Base-by-base conservation (phyloP, 2,329 filamentous ascomycete genomes). In the Fusarium clavum region DNA sequence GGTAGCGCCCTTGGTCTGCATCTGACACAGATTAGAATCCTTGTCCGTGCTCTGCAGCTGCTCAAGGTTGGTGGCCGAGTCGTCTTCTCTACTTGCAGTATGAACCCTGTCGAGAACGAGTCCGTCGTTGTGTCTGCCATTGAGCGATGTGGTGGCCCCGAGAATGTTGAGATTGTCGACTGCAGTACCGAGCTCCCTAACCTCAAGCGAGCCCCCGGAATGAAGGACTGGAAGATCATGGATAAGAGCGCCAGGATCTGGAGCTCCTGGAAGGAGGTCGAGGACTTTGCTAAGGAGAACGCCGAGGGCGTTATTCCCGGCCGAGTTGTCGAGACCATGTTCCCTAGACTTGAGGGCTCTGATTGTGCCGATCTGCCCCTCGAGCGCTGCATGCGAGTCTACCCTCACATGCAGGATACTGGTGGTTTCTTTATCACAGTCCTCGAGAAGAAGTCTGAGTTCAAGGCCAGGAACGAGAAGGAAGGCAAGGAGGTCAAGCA, bases 31-130 rank as follows among this genome's bases (percentile, higher is more conserved):
- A 87, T 94, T 46, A 88, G 95, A 48, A 99, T 99, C 73, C 85
- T 99, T 51, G 92, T 97, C 60, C 91, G 96, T 67, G 93, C 96
- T 32, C 86, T 99, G 54, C 95, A 98, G 82, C 94, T 99, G 90
- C 88, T 99, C 72, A 98, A 98, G 84, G 92, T 94, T 59, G 95
- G 96, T 43, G 96, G 96, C 54, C 90, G 94, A 69, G 93, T 98
- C 29, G 95, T 99, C 55, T 99, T 98, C 83, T 98, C 95, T 5
- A 99, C 96, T 22, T 99, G 96, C 86, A 98, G 94, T 80, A 94
- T 99, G 92, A 99, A 99, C 82, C 96, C 96, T 0, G 90, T 98
- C 29, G 96, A 99, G 84, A 97, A 99, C 77, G 96, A 99, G 82
- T 91, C 96, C 9, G 94, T 98, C 18, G 85, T 99, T 64, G 90